Evolutionary conservation across 176 grass and related monocot species (phyloP), one percentile per base, ranked within the genome.

Genomic region (Aegilops umbellulata): DNA sequence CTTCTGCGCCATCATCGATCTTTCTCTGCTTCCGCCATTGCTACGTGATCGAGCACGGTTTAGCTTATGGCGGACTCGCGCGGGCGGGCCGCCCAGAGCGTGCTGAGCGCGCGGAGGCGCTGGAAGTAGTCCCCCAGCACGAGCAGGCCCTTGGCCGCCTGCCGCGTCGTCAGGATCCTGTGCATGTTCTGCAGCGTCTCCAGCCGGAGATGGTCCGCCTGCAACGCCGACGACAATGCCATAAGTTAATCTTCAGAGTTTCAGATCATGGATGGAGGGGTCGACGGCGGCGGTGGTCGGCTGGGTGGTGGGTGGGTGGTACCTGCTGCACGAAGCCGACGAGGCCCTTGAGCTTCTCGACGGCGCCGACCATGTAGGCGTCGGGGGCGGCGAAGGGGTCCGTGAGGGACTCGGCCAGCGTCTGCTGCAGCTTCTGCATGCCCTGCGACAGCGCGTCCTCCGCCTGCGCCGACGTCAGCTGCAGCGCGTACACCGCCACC

Each of bases 351-450:
- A 99, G 83, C 85, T 83, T 94, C 30, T 57, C 90, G 65, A 97
- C 86, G 0, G 97, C 92, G 65, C 77, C 73, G 39, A 15, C 77
- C 87, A 94, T 90, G 80, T 95, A 90, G 25, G 80, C 64, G 68
- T 91, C 90, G 63, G 85, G 62, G 10, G 87, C 19, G 7, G 29
- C 92, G 32, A 85, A 89, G 8, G 87, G 75, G 71, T 90, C 84
- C 16, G 83, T 75, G 41, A 99, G 89, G 7, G 89, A 65, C 85
- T 94, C 97, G 2, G 92, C 81, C 26, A 99, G 87, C 51, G 87
- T 99, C 78, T 97, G 90, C 82, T 94, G 94, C 77, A 99, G 90
- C 88, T 94, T 97, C 62, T 93, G 87, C 94, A 99, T 96, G 53
- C 97, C 97, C 85, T 97, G 92, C 5, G 77, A 90, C 10, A 99